Evolutionary conservation across 176 grass and related monocot species (phyloP), one percentile per base, ranked within the genome.

Genomic region (Melocanna baccifera): DNA sequence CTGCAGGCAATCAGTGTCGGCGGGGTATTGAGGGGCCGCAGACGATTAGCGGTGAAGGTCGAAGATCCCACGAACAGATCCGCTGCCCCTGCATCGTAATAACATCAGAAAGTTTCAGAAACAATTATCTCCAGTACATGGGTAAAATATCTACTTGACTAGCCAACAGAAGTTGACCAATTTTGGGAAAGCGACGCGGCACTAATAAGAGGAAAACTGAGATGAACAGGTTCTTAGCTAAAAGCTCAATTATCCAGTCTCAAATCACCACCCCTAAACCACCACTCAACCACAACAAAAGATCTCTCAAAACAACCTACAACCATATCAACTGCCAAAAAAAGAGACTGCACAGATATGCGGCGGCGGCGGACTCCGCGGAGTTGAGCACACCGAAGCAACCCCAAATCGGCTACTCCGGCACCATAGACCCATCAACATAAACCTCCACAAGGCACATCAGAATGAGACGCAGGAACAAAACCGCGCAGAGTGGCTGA

Each of bases 91-190:
- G 84, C 80, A 66, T 42, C 42, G 26, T 42, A 67, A 5, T 46
- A 79, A 83, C 22, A 86, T 37, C 76, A 82, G 46, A 72, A 63
- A 67, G 66, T 62, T 43, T 40, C 69, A 82, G 46, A 65, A 63
- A 61, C 34, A 50, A 71, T 36, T 30, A 41, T 6, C 69, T 4
- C 29, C 57, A 52, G 55, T 28, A 70, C 48, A 70, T 70, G 56
- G 46, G 66, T 18, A 67, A 67, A 85, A 85, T 76, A 81, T 64
- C 71, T 81, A 78, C 11, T 86, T n/a, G 69, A 30, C 62, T 19
- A 13, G 9, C 10, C 71, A 76, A 22, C 30, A 87, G 47, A 78
- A 68, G 64, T 76, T 71, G n/a, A 79, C 32, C 14, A 66, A 30
- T 72, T 77, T 72, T 58, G 67, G 13, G 42, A 81, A 86, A 63